These are phyloP conservation scores for Aspergillus sp. DNA, from an alignment of 2,329 filamentous ascomycete genomes.

Conservation along the genomic window DNA sequence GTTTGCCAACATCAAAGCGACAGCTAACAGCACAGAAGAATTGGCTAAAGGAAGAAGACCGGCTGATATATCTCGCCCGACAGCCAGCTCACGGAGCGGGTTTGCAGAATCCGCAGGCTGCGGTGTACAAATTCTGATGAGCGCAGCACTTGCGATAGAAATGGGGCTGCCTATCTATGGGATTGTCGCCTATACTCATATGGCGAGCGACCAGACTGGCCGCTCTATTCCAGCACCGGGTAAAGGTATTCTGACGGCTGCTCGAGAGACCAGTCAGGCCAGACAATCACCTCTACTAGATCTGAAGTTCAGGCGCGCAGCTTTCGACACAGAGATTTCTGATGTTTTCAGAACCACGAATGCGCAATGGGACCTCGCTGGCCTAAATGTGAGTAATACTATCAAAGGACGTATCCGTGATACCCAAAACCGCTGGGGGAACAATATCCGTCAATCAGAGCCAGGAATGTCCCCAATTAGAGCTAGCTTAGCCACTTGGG, in stretches of 20 bases:
- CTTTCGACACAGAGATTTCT: constrained; percentile 85
- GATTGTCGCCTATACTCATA: constrained; percentile 9
- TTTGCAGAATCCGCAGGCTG: constrained; percentile 99
- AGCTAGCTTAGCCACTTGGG: constrained; percentile 92
- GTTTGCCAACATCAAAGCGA: constrained; percentile 99
- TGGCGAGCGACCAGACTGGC: constrained; percentile 88
- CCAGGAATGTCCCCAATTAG: constrained; percentile 85
- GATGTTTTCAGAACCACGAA: constrained; percentile 63
- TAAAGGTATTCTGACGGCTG: constrained; percentile 78
- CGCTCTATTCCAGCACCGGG: constrained; percentile 92
- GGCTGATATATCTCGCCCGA: constrained; percentile 92
- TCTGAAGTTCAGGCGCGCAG: constrained; percentile 88
- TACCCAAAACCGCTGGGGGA: constrained; percentile 82
- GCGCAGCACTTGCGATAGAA: constrained; percentile 7
- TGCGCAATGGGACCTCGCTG: too few relatives aligned
- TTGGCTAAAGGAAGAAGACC: constrained; percentile 88
- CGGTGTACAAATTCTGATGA: constrained; percentile 49
- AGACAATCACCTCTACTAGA: constrained; percentile 90
- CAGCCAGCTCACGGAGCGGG: constrained; percentile 87
- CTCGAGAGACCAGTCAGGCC: constrained; percentile 79
- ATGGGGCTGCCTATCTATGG: constrained; percentile 13
- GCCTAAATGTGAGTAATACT: neutral
- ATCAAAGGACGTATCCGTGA: constrained; percentile 70
- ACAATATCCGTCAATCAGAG: constrained; percentile 95
- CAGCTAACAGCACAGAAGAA: constrained; percentile 92